Conservation (phyloP, 1,284 basidiomycete species). For the Trichosporon inkin region DNA sequence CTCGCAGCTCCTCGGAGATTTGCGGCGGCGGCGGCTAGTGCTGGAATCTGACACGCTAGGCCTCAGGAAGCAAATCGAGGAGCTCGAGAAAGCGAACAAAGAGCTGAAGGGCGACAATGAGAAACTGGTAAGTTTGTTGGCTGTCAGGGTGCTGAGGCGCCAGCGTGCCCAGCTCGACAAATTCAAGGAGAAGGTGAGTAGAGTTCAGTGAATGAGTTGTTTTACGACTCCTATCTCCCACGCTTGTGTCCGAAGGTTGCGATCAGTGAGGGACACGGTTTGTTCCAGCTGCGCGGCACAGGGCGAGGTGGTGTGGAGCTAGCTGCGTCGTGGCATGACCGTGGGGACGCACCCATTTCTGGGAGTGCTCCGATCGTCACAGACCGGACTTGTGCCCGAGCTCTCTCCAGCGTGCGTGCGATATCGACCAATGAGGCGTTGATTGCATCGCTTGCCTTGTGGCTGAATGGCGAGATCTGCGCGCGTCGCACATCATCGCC, state of each 20-base stretch:
- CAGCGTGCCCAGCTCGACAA: constrained; percentile 76
- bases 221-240: constrained; percentile 4
- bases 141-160: neutral
- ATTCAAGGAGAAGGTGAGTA: constrained; percentile 59
- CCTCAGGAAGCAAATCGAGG: constrained; percentile 53
- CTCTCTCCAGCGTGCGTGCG: too few relatives aligned
- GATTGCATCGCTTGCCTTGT: neutral
- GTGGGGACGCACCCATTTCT: too few relatives aligned
- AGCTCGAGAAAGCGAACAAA: constrained; percentile 70
- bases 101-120: constrained; percentile 32
- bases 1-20: too few relatives aligned
- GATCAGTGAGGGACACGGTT: too few relatives aligned
- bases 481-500: neutral
- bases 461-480: neutral
- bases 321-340: too few relatives aligned
- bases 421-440: too few relatives aligned
- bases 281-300: neutral
- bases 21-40: too few relatives aligned
- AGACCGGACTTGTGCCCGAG: too few relatives aligned
- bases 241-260: too few relatives aligned
- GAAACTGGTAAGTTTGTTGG: constrained; percentile 27
- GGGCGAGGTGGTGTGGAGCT: neutral
- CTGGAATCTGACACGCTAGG: neutral
- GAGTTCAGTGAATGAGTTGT: neutral
- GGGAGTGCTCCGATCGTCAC: too few relatives aligned